A percentile compares a stretch with the other conserved stretches of the same genome.
phyloP scores from a whole-genome alignment of 352 stramenopile genomes.

The Globisporangium camurandrum region DNA sequence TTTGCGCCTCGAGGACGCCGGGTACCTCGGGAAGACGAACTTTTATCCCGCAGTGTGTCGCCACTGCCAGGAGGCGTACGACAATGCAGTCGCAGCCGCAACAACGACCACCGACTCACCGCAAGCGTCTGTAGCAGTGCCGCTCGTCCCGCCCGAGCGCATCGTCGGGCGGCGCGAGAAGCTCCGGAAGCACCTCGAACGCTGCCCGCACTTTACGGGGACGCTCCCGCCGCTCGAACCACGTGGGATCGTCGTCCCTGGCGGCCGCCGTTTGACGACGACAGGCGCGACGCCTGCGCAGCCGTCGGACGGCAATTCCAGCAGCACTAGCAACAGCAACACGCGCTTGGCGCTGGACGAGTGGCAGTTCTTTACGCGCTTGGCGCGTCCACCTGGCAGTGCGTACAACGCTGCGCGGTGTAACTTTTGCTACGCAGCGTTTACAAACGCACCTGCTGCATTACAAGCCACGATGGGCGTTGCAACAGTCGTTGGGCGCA shows the following conservation, averaged over 20 bases:
- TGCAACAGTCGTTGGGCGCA: conserved; percentile 59
- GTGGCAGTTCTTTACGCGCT: conserved; percentile 71
- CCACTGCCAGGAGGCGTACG: conserved; percentile 56
- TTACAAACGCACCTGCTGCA: conserved; percentile 34
- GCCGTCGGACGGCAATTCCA: neutral
- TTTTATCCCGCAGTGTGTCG: conserved; percentile 72
- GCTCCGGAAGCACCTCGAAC: conserved; percentile 62
- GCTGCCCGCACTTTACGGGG: conserved; percentile 59
- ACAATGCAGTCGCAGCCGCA: conserved; percentile 40
- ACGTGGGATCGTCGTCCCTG: too few species aligned
- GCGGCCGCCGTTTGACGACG: too few species aligned
- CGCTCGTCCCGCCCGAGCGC: conserved; percentile 45
- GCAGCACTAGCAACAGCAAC: conserved; percentile 7
- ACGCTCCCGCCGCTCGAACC: conserved; percentile 48
- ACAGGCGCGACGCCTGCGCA: neutral
- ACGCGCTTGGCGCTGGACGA: conserved; percentile 56
- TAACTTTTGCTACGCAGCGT: conserved; percentile 76
- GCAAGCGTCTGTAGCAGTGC: too few species aligned
- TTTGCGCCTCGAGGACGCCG: conserved; percentile 59
- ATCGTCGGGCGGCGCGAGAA: conserved; percentile 70
- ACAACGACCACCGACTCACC: too few species aligned
- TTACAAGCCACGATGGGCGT: conserved; percentile 45
- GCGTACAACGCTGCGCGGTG: conserved; percentile 71
- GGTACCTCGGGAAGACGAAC: conserved; percentile 80
- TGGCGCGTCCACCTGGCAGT: conserved; percentile 67